Evolutionary conservation across 495 filamentous ascomycete species (phyloP).

Genomic region (Xylaria intraflava): DNA sequence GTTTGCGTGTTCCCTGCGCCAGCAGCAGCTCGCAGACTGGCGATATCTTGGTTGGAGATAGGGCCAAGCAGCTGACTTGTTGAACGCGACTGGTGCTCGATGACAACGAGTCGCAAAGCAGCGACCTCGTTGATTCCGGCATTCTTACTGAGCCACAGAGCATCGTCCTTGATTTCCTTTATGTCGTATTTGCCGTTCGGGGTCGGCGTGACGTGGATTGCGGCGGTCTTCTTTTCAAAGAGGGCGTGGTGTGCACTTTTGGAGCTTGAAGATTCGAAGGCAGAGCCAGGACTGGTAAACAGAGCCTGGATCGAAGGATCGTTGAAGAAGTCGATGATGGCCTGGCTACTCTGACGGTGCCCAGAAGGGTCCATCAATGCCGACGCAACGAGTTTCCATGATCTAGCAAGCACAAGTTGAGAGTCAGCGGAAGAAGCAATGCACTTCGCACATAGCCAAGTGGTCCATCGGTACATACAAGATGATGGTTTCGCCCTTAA

Average conservation of each 20-base stretch:
- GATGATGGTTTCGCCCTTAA: constrained; percentile 37
- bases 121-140: constrained; percentile 72
- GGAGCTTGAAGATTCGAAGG: constrained; percentile 53
- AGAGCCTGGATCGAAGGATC: constrained; percentile 59
- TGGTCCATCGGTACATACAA: constrained; percentile 28
- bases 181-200: constrained; percentile 64
- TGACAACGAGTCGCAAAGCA: constrained; percentile 69
- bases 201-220: constrained; percentile 76
- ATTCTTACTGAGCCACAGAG: constrained; percentile 73
- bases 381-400: constrained; percentile 68
- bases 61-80: constrained; percentile 56
- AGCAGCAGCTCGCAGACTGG: constrained; percentile 59
- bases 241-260: constrained; percentile 32
- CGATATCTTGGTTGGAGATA: constrained; percentile 61
- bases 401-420: constrained; percentile 38
- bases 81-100: constrained; percentile 78
- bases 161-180: constrained; percentile 76
- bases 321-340: constrained; percentile 57
- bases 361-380: constrained; percentile 51
- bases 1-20: constrained; percentile 50
- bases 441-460: constrained; percentile 9
- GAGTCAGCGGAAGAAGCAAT: neutral
- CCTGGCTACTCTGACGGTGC: constrained; percentile 40
- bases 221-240: constrained; percentile 82
- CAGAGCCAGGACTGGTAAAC: constrained; percentile 56